Evolutionary conservation across 1,284 basidiomycete genomes (phyloP).

Genomic region (Puccinia polysora): DNA sequence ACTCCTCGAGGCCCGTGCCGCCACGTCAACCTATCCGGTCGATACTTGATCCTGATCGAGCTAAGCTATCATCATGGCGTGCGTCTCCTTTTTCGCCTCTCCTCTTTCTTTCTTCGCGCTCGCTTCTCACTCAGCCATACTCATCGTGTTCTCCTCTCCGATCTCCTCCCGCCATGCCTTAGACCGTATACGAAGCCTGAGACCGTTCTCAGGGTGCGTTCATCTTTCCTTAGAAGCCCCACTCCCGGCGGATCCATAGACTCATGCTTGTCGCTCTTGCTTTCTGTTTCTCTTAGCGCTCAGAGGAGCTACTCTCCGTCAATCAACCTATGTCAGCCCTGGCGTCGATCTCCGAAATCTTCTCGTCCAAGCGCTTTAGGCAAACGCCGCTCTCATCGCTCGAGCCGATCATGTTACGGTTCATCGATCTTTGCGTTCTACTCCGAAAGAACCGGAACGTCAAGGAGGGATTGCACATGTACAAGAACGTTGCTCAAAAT

Average conservation of each 20-base stretch:
- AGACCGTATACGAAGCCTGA: conserved; percentile 79
- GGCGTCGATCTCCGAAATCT: conserved; percentile 83
- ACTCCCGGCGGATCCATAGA: conserved; percentile 7
- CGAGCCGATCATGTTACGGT: conserved; percentile 89
- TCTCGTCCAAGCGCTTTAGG: conserved; percentile 87
- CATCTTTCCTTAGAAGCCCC: conserved; percentile 3
- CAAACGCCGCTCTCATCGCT: conserved; percentile 80
- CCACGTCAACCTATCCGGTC: no score
- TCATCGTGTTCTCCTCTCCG: background rate
- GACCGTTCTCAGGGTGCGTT: conserved; percentile 67
- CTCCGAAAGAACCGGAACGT: conserved; percentile 89
- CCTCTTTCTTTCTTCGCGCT: background rate
- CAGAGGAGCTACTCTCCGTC: conserved; percentile 83
- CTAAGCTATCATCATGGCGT: conserved; percentile 31
- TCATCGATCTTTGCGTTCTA: conserved; percentile 88
- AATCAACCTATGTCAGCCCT: conserved; percentile 82
- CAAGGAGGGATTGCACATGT: conserved; percentile 79
- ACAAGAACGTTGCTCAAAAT: conserved; percentile 86
- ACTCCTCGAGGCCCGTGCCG: no score
- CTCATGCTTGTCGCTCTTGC: conserved; percentile 7
- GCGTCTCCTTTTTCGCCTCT: background rate
- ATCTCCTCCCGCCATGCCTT: background rate
- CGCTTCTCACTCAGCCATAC: background rate
- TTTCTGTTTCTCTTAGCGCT: conserved; percentile 57
- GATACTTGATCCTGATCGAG: no score